These are phyloP conservation scores for Reticulomyxa filosa DNA, from an alignment of 78 protist genomes.

Conservation along the genomic window DNA sequence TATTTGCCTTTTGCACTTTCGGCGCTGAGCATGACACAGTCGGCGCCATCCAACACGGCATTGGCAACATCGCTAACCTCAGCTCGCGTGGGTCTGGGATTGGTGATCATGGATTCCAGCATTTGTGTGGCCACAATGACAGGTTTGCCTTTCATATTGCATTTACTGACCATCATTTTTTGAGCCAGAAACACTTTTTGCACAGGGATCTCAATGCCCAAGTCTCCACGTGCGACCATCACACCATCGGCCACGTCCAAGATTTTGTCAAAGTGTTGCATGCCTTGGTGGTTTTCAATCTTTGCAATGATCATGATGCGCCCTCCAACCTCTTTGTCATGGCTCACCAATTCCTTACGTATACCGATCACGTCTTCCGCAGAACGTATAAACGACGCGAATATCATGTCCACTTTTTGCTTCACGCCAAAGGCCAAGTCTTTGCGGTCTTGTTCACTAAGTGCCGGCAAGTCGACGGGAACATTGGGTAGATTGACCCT, in stretches of 20 bases:
- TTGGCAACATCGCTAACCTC: constrained; percentile 53
- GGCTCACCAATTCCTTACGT: background rate
- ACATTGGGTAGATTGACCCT: constrained; percentile 49
- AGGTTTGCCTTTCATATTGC: constrained; percentile 34
- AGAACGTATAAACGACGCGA: background rate
- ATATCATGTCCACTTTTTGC: constrained; percentile 37
- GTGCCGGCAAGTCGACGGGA: constrained; percentile 41
- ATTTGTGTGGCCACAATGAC: constrained; percentile 33
- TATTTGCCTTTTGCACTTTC: constrained; percentile 45
- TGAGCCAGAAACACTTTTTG: constrained; percentile 50
- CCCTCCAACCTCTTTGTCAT: no score
- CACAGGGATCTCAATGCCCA: constrained; percentile 24
- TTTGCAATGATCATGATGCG: background rate
- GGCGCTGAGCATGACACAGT: constrained; percentile 44
- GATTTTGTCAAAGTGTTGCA: background rate
- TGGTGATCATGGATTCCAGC: constrained; percentile 56
- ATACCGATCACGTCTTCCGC: background rate
- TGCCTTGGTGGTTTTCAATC: constrained; percentile 3
- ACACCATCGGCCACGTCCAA: background rate
- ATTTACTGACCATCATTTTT: constrained; percentile 52
- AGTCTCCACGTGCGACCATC: constrained; percentile 5
- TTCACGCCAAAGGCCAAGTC: constrained; percentile 32
- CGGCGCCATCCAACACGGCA: constrained; percentile 43
- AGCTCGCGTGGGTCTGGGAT: constrained; percentile 80
- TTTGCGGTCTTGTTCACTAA: constrained; percentile 48